Base-by-base conservation (phyloP, 2,329 filamentous ascomycete species). In the Ceratocystis alfenasii region DNA sequence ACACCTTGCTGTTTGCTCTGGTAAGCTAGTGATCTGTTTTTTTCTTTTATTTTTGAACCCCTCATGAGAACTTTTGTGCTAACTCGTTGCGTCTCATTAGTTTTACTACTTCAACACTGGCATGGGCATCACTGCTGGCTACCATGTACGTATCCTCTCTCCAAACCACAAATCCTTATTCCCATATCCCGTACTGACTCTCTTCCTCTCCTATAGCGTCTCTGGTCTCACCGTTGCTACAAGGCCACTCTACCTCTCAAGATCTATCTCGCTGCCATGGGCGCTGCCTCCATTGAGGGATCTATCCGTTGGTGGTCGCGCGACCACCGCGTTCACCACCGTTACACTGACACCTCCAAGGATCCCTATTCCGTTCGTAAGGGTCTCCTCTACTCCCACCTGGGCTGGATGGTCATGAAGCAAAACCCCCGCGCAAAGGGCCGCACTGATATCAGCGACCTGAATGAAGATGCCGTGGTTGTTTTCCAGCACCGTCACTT, bases 341-440 rank as follows among this genome's bases (percentile, higher is more conserved):
- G 90, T 72, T 95, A 94, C 76, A 95, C 90, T 79, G 90, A 95
- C 74, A 95, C 90, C 73, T 88, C 92, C 46, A 94, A 94, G 80
- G 90, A 95, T 71, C 90, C 90, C 62, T 95, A 95, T 80, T 92
- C 88, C 28, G 90, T 95, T 71, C 87, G 89, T 78, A 95, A 95
- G 81, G 90, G 90, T 71, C 82, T 94, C 62, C 77, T 90, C 70
- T 93, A 92, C 82, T 90, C 84, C 17, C 74, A 77, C 78, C 79
- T 95, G 66, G 90, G 90, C 72, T 95, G 90, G 90, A 94, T 95
- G 89, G 77, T 95, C 73, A 86, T 95, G 82, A 93, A 93, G 82
- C 90, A 95, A 79, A 93, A 95, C 79, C 89, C 89, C 70, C 93
- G 93, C 82, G 83, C 87, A 69, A 89, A 90, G 72, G 90, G 90